A percentile compares a stretch with the other conserved stretches of the same genome.
phyloP scores from a whole-genome alignment of 768 basidiomycete species.

The Termitomyces sp. region DNA sequence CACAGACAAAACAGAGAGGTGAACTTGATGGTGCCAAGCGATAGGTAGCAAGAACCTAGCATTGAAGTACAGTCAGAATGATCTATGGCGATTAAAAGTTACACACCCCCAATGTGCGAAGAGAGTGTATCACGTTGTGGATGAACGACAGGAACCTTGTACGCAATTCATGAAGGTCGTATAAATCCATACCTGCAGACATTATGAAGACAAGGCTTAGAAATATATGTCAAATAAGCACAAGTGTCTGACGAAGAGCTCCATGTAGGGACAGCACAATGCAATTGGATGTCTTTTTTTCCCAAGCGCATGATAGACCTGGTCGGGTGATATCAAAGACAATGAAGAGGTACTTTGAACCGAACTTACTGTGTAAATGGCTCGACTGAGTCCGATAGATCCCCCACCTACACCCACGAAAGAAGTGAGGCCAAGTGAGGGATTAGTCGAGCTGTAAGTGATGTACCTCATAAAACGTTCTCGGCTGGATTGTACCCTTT shows the following conservation, averaged over 20 bases:
- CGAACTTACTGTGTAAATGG: conserved; percentile 53
- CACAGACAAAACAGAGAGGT: conserved; percentile 53
- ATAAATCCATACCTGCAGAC: conserved; percentile 50
- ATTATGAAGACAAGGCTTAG: not conserved
- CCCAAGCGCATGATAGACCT: conserved; percentile 48
- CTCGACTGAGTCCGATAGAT: conserved; percentile 50
- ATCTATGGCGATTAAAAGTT: not conserved
- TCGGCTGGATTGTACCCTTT: conserved; percentile 14
- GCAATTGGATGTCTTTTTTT: conserved; percentile 42
- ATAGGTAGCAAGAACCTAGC: conserved; percentile 58
- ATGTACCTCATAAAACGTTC: conserved; percentile 32
- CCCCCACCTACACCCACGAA: conserved; percentile 34
- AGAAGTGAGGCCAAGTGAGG: not conserved
- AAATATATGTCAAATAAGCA: conserved; percentile 23
- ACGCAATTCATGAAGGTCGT: conserved; percentile 63
- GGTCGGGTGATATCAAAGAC: not conserved
- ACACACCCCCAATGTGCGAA: conserved; percentile 57
- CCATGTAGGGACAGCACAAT: conserved; percentile 68
- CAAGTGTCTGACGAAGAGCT: conserved; percentile 51
- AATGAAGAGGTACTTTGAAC: not conserved
- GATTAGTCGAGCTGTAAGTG: not conserved
- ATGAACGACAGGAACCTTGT: conserved; percentile 57
- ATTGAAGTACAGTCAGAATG: not conserved
- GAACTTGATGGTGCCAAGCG: conserved; percentile 56
- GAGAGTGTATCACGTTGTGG: conserved; percentile 54